Base-by-base conservation (phyloP, 2,329 filamentous ascomycete genomes). In the Leptographium wingfieldii region DNA sequence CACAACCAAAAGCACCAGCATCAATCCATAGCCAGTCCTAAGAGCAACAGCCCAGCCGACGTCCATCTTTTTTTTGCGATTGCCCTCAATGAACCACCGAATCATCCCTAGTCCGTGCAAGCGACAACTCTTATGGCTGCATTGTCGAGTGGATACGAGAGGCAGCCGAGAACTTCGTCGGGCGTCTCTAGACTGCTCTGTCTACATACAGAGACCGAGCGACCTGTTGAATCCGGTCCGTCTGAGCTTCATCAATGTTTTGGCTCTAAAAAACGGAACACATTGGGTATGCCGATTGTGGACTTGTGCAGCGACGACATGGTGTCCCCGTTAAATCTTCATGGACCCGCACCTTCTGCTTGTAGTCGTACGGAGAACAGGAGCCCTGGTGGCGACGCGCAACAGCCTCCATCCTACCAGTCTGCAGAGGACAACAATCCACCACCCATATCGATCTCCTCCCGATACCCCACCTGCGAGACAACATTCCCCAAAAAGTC, bases 391-490 rank as follows among this genome's bases (percentile, higher is more conserved):
- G 14, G 25, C 40, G 11, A n/a, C 7, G 3, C 57, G 51, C 27
- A 33, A 53, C 29, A 31, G 27, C 40, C 56, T 64, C 9, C 65
- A 66, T 10, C 62, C 64, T 16, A 63, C 64, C 1, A 55, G 70
- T 14, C 49, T 68, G 2, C 69, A 71, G 61, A 59, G 59, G 16
- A 58, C 57, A 2, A 62, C 66, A 12, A 61, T 63, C 2, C 69
- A 70, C 56, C 66, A 69, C 56, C 62, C 64, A 14, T 71, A 61
- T 71, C 19, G 69, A 70, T 57, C 59, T 63, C 0, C 54, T 69
- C 12, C 69, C 69, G 1, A 65, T 63, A 43, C 60, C 67, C 3
- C 52, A 25, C 9, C 62, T 70, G 63, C 63, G 69, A 5, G 68
- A 71, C 58, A 70, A 68, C 49, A 58, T 71, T 6, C 59, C 69